Percentiles rank a stretch among this genome's conserved stretches.
Conservation (phyloP, 371 early-diverging fungal genomes). For the Mortierella sp. region DNA sequence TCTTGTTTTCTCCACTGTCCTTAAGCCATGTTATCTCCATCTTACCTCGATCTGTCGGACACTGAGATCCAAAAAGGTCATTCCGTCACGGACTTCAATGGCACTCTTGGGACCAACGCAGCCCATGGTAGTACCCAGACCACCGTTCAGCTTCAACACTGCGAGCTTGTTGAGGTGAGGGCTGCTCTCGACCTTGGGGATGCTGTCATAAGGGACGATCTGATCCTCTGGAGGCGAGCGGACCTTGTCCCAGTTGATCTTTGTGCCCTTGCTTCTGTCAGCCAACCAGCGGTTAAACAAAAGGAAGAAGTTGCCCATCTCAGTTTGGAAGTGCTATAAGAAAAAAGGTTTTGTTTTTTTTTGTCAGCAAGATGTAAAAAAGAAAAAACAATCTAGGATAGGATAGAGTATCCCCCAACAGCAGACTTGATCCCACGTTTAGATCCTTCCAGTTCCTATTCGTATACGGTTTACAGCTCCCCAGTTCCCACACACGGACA, state of each 20-base stretch:
- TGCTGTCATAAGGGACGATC: conserved; percentile 80
- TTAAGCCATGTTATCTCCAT: too few species aligned
- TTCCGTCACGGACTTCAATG: conserved; percentile 98
- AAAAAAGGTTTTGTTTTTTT: too few species aligned
- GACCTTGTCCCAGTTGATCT: conserved; percentile 93
- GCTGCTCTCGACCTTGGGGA: conserved; percentile 63
- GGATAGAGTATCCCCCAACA: too few species aligned
- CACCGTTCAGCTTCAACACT: conserved; percentile 99
- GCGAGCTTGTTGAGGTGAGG: conserved; percentile 91
- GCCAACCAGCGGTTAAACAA: conserved; percentile 89
- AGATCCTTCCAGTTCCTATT: too few species aligned
- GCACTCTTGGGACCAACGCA: conserved; percentile 99
- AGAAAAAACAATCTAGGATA: too few species aligned
- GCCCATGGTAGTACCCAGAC: conserved; percentile 99
- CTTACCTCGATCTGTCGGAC: conserved; percentile 97
- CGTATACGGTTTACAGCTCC: too few species aligned
- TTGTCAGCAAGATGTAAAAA: too few species aligned
- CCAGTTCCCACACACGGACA: too few species aligned
- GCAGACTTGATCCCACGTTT: too few species aligned
- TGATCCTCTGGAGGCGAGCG: conserved; percentile 90
- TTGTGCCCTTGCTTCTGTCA: conserved; percentile 83
- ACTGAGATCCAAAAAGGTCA: conserved; percentile 99
- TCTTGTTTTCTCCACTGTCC: too few species aligned
- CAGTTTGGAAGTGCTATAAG: conserved; percentile 58
- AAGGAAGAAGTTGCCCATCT: conserved; percentile 94